Evolutionary conservation across 2,329 filamentous ascomycete genomes (phyloP).

Genomic region (Macrophomina phaseolina): DNA sequence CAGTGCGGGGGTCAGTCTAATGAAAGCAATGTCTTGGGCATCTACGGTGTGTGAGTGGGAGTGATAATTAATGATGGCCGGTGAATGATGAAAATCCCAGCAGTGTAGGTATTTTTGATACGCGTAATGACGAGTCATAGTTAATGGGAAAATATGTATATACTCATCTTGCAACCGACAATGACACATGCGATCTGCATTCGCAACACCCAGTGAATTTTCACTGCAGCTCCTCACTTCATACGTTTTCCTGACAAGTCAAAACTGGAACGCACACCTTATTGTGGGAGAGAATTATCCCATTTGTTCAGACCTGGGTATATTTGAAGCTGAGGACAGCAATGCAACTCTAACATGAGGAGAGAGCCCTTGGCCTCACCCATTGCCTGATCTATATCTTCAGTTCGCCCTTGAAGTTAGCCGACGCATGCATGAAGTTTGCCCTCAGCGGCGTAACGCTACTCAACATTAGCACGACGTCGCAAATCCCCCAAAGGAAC

Average conservation of each 20-base stretch:
- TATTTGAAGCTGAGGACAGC: neutral
- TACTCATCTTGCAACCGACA: neutral
- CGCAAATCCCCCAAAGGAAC: slow-evolving; percentile 2
- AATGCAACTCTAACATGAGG: neutral
- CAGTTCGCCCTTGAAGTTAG: slow-evolving; percentile 71
- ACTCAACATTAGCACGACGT: slow-evolving; percentile 23
- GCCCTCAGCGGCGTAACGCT: slow-evolving; percentile 90
- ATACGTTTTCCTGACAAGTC: too few species aligned
- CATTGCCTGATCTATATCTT: slow-evolving; percentile 36
- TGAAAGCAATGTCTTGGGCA: slow-evolving; percentile 48
- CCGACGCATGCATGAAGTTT: slow-evolving; percentile 83
- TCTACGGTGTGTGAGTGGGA: slow-evolving; percentile 33
- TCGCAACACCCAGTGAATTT: too few species aligned
- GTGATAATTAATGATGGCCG: neutral
- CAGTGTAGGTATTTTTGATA: neutral
- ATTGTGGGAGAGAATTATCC: too few species aligned
- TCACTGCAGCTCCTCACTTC: too few species aligned
- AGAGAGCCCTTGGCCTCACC: neutral
- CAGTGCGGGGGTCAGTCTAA: slow-evolving; percentile 52
- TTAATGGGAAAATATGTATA: slow-evolving; percentile 1
- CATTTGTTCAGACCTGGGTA: neutral
- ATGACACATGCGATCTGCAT: too few species aligned
- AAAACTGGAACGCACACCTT: too few species aligned
- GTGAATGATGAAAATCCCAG: neutral
- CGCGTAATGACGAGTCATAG: neutral